Evolutionary conservation across 306 rosid species (phyloP), one percentile per base, ranked within the genome.

Genomic region (Acacia acuminata): DNA sequence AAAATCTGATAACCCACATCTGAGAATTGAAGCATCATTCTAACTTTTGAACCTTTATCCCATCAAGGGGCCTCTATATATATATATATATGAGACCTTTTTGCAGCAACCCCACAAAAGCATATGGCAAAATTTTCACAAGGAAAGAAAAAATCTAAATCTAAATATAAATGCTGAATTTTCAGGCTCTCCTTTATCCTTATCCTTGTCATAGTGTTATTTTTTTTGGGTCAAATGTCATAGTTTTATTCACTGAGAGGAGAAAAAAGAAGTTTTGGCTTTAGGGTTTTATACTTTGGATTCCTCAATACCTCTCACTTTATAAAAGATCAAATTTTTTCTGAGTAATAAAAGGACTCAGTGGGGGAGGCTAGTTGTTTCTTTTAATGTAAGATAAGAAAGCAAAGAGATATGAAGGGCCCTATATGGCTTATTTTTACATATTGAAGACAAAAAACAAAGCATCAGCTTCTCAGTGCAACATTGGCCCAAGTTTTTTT

Each of bases 231-330:
- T 30, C 32, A 30, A 30, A 30, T 1, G 84, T 83, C 86, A 79
- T 82, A 25, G 34, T 25, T 17, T 25, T 22, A 67, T 84, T 81
- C 73, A 79, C 56, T 36, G n/a, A 51, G 72, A 61, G 76, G 34
- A 32, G 32, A 71, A 71, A 84, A 90, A 91, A 83, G 90, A 88
- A 85, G 72, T 45, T 87, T 90, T 91, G 90, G 93, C 90, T 83
- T 94, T 87, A 83, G 83, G 83, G 82, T 75, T 85, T 78, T 85
- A 79, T 79, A 84, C 97, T 90, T 92, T 79, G 97, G 98, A 92
- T 90, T 89, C 98, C 94, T 85, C 79, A 61, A 65, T 30, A 40
- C 43, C 72, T 44, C 47, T 78, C 83, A 40, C 93, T 88, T 91
- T 84, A 58, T n/a, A 84, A 82, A 81, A 82, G 73, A 11, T 82